Percentiles rank a stretch among this genome's conserved stretches.
These are phyloP conservation scores for Phytopythium sindhum DNA, from an alignment of 352 stramenopile genomes.

Conservation along the genomic window DNA sequence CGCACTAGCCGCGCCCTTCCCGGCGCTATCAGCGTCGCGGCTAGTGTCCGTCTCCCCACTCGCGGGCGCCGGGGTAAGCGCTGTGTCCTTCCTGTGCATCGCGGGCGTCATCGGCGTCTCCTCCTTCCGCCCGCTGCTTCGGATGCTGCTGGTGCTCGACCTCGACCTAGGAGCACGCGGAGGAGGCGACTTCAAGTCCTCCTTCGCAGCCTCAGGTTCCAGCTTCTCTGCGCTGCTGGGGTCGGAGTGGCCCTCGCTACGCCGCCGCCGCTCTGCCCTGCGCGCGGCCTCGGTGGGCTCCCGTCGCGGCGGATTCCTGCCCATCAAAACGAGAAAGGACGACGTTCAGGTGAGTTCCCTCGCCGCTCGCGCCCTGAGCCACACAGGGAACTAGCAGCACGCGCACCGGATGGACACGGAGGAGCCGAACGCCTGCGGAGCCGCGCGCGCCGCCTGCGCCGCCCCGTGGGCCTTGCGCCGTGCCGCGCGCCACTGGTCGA, in stretches of 20 bases:
- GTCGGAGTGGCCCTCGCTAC: background rate
- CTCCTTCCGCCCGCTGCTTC: background rate
- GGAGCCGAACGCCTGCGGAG: background rate
- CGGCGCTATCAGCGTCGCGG: background rate
- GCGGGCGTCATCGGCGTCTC: background rate
- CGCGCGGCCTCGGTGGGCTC: background rate
- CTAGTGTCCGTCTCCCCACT: conserved; percentile 3
- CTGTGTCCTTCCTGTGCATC: background rate
- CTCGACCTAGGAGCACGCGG: background rate
- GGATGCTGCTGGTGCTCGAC: background rate
- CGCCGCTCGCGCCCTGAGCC: no score
- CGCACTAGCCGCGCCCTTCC: background rate
- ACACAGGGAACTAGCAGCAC: no score
- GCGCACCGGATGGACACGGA: background rate
- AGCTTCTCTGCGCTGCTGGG: background rate
- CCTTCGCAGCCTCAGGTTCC: background rate
- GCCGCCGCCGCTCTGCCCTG: background rate
- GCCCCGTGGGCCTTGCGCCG: conserved; percentile 19
- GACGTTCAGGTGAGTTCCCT: no score
- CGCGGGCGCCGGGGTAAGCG: background rate
- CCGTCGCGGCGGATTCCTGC: conserved; percentile 4
- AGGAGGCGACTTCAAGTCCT: background rate
- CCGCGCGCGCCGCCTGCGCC: background rate
- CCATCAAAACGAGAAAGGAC: background rate
- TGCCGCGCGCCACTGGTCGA: conserved; percentile 65